Base-by-base conservation (phyloP, 139 green algal genomes). In the Chlamydomonas applanata region DNA sequence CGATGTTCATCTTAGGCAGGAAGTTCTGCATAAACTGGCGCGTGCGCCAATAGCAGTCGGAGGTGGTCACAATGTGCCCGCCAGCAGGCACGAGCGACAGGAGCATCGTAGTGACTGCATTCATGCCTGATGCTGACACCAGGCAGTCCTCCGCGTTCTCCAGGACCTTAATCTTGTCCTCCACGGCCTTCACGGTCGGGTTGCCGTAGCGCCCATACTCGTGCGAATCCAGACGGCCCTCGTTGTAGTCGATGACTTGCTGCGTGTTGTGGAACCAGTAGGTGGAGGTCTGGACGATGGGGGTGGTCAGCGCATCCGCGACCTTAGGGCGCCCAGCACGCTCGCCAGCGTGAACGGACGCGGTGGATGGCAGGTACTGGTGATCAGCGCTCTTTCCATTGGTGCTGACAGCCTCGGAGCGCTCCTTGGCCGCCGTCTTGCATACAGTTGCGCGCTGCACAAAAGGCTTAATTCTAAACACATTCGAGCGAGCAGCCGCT, bases 1-100 rank as follows among this genome's bases (percentile, higher is more conserved):
- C 73, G n/a, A 80, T 73, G 68, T 73, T 70, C 72, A 99, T 98
- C 73, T 98, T 98, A 53, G 95, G 96, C 76, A 99, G 85, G 54
- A 99, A 86, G 24, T 93, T 98, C 83, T 97, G 92, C 61, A 99
- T 98, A 85, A 99, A 99, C 64, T 86, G 81, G 1, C 96, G 90
- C 13, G 96, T 99, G 53, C 96, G 89, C 36, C 96, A 88, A 85
- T 99, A 99, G 88, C 96, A 99, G 84, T 99, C 96, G n/a, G 91
- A 98, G 34, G 96, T 99, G 36, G 96, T 99, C 9, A 99, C 89
- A 74, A 99, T 98, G 89, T 99, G 95, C 3, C 96, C 96, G 3
- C 92, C 92, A 24, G 90, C 83, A 0, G 95, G 96, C 24, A 99
- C 94, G 24, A 99, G 87, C n/a, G 96, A 90, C 57, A 99, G 86